Conservation (phyloP, 2,329 filamentous ascomycete species). For the Fusarium agapanthi region DNA sequence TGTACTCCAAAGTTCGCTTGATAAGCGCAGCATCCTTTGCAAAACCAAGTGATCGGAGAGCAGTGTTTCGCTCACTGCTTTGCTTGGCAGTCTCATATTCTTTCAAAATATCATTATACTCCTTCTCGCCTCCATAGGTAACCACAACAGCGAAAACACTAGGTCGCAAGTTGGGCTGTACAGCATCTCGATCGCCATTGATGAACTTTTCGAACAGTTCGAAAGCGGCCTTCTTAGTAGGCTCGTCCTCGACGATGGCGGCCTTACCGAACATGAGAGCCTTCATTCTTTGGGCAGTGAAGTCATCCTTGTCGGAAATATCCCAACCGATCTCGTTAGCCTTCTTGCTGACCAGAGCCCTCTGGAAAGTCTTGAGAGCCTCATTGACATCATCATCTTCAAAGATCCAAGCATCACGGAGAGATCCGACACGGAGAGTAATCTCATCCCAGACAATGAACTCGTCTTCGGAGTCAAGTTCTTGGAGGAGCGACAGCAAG, state of each 20-base stretch:
- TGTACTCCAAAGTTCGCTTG: constrained; percentile 78
- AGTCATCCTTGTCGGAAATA: constrained; percentile 84
- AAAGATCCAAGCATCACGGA: constrained; percentile 83
- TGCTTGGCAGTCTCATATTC: constrained; percentile 62
- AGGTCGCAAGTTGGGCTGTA: constrained; percentile 90
- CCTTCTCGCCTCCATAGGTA: constrained; percentile 78
- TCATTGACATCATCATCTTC: constrained; percentile 78
- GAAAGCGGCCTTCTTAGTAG: constrained; percentile 80
- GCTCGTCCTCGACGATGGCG: constrained; percentile 81
- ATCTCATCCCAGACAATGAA: constrained; percentile 98
- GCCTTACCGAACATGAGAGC: constrained; percentile 86
- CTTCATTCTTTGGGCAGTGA: constrained; percentile 95
- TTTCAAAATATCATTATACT: constrained; percentile 42
- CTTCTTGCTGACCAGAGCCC: constrained; percentile 78
- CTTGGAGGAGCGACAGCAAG: constrained; percentile 83
- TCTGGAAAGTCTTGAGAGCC: constrained; percentile 84
- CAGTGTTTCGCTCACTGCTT: constrained; percentile 89
- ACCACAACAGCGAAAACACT: constrained; percentile 88
- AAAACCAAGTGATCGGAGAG: constrained; percentile 83
- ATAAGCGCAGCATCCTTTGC: constrained; percentile 82
- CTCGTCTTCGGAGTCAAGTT: constrained; percentile 83
- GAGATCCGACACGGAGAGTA: constrained; percentile 76
- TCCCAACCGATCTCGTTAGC: constrained; percentile 89
- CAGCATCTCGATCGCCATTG: constrained; percentile 78
- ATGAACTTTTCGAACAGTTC: constrained; percentile 91